These are phyloP conservation scores for Dioszegia crocea DNA, from an alignment of 768 basidiomycete genomes.

Conservation along the genomic window DNA sequence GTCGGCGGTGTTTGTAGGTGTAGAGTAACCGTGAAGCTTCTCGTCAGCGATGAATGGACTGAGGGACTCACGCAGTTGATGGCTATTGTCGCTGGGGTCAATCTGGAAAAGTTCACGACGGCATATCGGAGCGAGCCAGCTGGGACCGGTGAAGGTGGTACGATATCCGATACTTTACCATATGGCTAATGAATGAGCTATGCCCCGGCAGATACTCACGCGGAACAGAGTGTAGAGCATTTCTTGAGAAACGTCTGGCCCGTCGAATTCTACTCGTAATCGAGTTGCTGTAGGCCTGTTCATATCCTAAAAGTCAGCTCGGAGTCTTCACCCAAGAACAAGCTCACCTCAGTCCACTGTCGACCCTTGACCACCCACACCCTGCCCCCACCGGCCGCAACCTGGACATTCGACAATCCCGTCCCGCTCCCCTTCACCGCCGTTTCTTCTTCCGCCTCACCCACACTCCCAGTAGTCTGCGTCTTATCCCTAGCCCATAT, in stretches of 20 bases:
- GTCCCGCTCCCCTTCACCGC: slow-evolving; percentile 30
- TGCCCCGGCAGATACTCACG: slow-evolving; percentile 53
- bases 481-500: slow-evolving; percentile 17
- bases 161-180: slow-evolving; percentile 70
- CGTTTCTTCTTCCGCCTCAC: slow-evolving; percentile 15
- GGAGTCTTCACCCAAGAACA: neutral
- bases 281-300: slow-evolving; percentile 69
- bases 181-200: slow-evolving; percentile 60
- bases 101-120: slow-evolving; percentile 60
- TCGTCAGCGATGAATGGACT: neutral
- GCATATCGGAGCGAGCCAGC: slow-evolving; percentile 66
- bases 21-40: slow-evolving; percentile 47
- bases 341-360: slow-evolving; percentile 47
- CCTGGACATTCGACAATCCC: slow-evolving; percentile 26
- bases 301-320: slow-evolving; percentile 65
- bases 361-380: slow-evolving; percentile 48
- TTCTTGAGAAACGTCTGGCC: slow-evolving; percentile 80
- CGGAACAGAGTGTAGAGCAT: slow-evolving; percentile 70
- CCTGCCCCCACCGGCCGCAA: slow-evolving; percentile 36
- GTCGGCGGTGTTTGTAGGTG: slow-evolving; percentile 49
- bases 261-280: slow-evolving; percentile 77
- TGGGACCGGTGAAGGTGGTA: slow-evolving; percentile 60
- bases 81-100: slow-evolving; percentile 71
- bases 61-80: slow-evolving; percentile 61
- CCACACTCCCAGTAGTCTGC: slow-evolving; percentile 1